phyloP scores from a whole-genome alignment of 2,329 filamentous ascomycete species.

The Fusarium armeniacum region DNA sequence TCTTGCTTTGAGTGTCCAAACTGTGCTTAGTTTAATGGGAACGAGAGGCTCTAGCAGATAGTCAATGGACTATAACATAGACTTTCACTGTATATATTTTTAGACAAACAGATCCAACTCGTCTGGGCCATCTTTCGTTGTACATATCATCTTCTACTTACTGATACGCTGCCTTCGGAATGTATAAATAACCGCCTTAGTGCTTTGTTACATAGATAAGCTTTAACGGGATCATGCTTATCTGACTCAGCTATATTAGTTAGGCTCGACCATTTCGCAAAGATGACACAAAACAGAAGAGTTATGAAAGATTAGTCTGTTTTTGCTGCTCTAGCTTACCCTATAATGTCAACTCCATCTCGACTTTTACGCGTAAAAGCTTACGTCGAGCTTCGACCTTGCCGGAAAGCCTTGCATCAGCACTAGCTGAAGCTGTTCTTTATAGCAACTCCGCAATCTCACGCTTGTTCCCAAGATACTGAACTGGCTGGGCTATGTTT shows the following conservation, averaged over 20 bases:
- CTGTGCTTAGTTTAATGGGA: not conserved
- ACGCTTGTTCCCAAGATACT: accelerated
- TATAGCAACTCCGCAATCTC: no score
- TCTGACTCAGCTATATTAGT: no score
- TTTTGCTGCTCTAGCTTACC: not conserved
- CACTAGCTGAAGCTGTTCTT: not conserved
- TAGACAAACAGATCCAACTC: not conserved
- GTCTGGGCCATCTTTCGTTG: accelerated
- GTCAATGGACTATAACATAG: not conserved
- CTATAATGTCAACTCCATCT: accelerated
- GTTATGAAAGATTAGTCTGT: accelerated
- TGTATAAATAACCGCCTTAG: not conserved
- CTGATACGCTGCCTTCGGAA: not conserved
- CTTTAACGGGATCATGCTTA: no score
- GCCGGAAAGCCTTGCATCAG: not conserved
- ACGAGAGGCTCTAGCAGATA: no score
- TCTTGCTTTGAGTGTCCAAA: conserved; percentile 17
- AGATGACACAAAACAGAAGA: accelerated
- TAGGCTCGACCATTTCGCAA: accelerated
- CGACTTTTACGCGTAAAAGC: not conserved
- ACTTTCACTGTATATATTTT: not conserved
- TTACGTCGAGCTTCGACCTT: not conserved
- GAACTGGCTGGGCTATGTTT: not conserved
- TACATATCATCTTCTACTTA: not conserved
- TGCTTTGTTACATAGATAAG: no score